Base-by-base conservation (phyloP, 768 basidiomycete species). In the Leccinum subgranulosum region DNA sequence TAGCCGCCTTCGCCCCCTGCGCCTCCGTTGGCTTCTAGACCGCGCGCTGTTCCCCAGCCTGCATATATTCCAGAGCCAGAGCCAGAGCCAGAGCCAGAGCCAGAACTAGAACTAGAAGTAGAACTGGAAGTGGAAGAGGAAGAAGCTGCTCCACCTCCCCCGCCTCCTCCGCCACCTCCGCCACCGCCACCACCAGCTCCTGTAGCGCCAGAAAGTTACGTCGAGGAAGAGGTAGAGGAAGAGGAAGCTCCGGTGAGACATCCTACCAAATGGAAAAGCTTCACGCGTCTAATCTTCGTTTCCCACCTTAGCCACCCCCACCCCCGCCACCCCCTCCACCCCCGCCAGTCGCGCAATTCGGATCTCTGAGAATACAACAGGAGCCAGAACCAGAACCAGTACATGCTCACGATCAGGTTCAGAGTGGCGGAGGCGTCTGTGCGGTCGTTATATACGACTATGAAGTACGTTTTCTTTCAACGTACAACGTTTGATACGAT, bases 371-470 rank as follows among this genome's bases (percentile, higher is more conserved):
- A 23, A 54, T 65, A 28, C 66, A 73, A 33, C 75, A 77, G 0
- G 80, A 78, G 28, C 76, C 75, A 0, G 76, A 76, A 25, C 69
- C 74, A 0, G 66, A 68, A 0, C 60, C 50, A 3, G 15, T 25
- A 2, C 28, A 39, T 73, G 76, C 27, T 29, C 46, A 54, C 6
- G 43, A 31, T 15, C 50, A 27, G 3, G 46, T 10, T 15, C 60
- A 56, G 0, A 66, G 63, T 9, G 73, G 71, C 4, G 48, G 72
- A 66, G 91, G 90, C 3, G 60, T 83, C n/a, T 78, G 80, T 27
- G 94, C 93, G 0, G 77, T 87, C 50, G 94, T 90, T 3, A 60
- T 88, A 21, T 97, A 86, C 71, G 88, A 88, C 3, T 97, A 95
- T 63, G 88, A 90, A 66, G 82, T 86, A 75, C 57, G 34, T 41